These are phyloP conservation scores for Suillus tomentosus DNA, from an alignment of 768 basidiomycete species.

Conservation along the genomic window DNA sequence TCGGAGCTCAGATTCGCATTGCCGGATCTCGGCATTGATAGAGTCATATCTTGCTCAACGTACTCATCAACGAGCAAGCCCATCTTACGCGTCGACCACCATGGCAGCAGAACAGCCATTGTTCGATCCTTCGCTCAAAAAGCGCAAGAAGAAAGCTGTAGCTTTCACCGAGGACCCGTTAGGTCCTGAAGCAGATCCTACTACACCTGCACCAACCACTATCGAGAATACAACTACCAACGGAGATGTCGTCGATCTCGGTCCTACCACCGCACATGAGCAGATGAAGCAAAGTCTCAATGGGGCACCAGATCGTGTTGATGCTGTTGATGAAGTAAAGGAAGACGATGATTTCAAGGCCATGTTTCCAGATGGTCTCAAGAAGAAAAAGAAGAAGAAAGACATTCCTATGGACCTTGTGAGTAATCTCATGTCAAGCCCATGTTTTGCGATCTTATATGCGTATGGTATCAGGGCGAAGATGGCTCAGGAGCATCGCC, in stretches of 20 bases:
- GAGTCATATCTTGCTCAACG: conserved; percentile 16
- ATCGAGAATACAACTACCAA: conserved; percentile 71
- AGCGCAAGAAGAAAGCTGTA: conserved; percentile 86
- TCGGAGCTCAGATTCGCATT: conserved; percentile 28
- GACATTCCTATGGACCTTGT: conserved; percentile 85
- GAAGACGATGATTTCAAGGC: conserved; percentile 78
- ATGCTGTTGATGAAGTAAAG: conserved; percentile 44
- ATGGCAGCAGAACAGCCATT: conserved; percentile 72
- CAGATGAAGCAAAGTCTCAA: conserved; percentile 59
- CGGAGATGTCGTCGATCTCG: conserved; percentile 77
- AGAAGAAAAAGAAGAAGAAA: conserved; percentile 94
- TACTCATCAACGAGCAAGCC: conserved; percentile 18
- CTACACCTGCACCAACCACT: conserved; percentile 70
- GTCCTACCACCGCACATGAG: conserved; percentile 74
- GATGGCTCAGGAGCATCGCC: conserved; percentile 71
- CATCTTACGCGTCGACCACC: conserved; percentile 20
- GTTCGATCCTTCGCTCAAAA: conserved; percentile 84
- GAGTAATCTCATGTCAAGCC: conserved; percentile 30
- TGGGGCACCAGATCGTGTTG: conserved; percentile 35
- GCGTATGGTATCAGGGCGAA: conserved; percentile 43
- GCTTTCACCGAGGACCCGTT: conserved; percentile 85
- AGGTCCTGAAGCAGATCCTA: conserved; percentile 81
- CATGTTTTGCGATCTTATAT: conserved; percentile 7
- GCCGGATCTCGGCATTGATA: conserved; percentile 28
- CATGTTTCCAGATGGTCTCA: conserved; percentile 81